Conservation (phyloP, 495 filamentous ascomycete species). For the Amphirosellinia nigrospora region DNA sequence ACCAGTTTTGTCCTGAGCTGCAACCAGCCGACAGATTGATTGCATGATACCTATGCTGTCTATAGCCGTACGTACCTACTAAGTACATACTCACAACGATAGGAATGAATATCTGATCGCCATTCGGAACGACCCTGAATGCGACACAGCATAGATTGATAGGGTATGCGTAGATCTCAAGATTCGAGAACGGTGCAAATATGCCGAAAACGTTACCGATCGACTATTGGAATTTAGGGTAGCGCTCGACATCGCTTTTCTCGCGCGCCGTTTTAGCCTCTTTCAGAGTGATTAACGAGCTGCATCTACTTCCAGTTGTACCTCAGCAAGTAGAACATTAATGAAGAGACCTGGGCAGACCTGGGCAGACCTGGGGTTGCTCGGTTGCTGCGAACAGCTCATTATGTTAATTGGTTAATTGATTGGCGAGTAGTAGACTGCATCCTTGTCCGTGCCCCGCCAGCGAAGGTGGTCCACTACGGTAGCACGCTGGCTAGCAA, state of each 20-base stretch:
- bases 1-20: background rate
- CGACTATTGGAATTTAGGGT: slow-evolving; percentile 2
- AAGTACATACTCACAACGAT: background rate
- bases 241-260: slow-evolving; percentile 3
- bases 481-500: background rate
- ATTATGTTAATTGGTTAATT: no score
- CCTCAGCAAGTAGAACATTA: no score
- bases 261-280: background rate
- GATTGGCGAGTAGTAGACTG: slow-evolving; percentile 1
- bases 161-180: background rate
- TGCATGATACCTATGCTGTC: background rate
- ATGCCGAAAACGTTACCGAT: background rate
- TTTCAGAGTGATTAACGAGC: background rate
- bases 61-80: background rate
- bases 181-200: slow-evolving; percentile 6
- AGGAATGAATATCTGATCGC: background rate
- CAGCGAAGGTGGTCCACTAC: background rate
- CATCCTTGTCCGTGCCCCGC: background rate
- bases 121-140: slow-evolving; percentile 5
- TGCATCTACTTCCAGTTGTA: no score
- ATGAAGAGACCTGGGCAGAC: no score
- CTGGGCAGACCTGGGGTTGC: slow-evolving; percentile 9
- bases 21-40: background rate
- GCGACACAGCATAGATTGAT: background rate
- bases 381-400: background rate